Evolutionary conservation across 805 yeast genomes (phyloP), one percentile per base, ranked within the genome.

Genomic region (Debaryomyces hansenii): DNA sequence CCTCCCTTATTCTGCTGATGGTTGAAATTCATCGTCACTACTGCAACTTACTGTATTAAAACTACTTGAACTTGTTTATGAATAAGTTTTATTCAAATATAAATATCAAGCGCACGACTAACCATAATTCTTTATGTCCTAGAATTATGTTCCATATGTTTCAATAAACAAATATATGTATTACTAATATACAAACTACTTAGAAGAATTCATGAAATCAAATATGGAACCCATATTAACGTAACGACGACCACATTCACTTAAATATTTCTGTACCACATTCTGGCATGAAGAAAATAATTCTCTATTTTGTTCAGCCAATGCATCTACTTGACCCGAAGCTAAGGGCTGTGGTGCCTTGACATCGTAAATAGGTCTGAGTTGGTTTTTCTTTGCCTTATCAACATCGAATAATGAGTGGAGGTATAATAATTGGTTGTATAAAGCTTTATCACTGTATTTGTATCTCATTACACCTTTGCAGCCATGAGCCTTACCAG

Each of bases 181-280:
- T 14, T n/a, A 31, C 21, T 36, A 20, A 36, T 20, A 36, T 20
- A 36, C 39, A 36, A 36, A 20, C 20, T 16, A 21, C 31, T 40
- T 43, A 12, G 35, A 20, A 42, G 20, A 9, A 18, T 44, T 49
- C 81, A 81, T 79, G 52, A 79, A 80, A 42, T 77, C 85, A 64
- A 91, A 91, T n/a, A 91, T 83, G 18, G 80, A 70, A 7, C 83
- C 83, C 87, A 92, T 83, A 61, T 89, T 87, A 42, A 91, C 97
- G 64, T 83, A 90, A 41, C 97, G 77, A 54, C 97, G 83, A 4
- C 96, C 97, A 67, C 92, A 87, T 51, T 87, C 87, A 42, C 74
- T 74, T 54, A 92, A 67, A 57, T 91, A 92, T 64, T 83, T 83
- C 53, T 82, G 79, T 0, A 87, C 87, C 1, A 89, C 84, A 9